Base-by-base conservation (phyloP, 1,284 basidiomycete species). In the Anthracocystis walkeri region DNA sequence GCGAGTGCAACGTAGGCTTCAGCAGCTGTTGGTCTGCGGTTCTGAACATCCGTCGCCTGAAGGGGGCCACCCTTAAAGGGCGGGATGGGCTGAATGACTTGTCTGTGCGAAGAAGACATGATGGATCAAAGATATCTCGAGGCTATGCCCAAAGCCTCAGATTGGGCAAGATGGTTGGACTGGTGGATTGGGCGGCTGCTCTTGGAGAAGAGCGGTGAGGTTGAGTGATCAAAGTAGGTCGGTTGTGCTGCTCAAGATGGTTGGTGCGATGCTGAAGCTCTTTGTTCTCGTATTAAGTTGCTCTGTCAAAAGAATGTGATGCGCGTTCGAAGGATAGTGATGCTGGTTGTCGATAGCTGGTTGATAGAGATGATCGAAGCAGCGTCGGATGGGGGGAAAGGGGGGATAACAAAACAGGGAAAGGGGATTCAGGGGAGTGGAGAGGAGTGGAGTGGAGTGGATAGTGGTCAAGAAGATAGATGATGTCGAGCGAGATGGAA, bases 61-160 rank as follows among this genome's bases (percentile, higher is more conserved):
- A 77, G 51, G 0, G 64, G 63, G 2, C 60, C 75, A n/a, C 71
- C 71, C 29, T 73, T 77, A 66, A 75, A 77, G 38, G 75, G 75
- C 44, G 75, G 75, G 49, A 77, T 77, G 57, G 65, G 29, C 63
- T 75, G 67, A 11, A 75, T 27, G 51, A 68, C 67, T 44, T 63
- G 63, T 31, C 63, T 55, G 8, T 75, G 67, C 11, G 72, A 67
- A 14, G 70, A 62, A 57, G 72, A 59, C 72, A 75, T 75, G 61
- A 7, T 67, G 44, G 27, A 38, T 14, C 8, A 20, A 55, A 52
- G 57, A 41, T 58, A 40, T 68, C 51, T 10, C 5, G 23, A 58
- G 60, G 64, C 56, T 62, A 40, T 68, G 56, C 40, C 56, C 52
- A 23, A 56, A 63, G 60, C 56, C 58, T 61, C 25, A 20, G 45